Conservation (phyloP, 164 flowering plant genomes). For the Vitis rotundifolia region DNA sequence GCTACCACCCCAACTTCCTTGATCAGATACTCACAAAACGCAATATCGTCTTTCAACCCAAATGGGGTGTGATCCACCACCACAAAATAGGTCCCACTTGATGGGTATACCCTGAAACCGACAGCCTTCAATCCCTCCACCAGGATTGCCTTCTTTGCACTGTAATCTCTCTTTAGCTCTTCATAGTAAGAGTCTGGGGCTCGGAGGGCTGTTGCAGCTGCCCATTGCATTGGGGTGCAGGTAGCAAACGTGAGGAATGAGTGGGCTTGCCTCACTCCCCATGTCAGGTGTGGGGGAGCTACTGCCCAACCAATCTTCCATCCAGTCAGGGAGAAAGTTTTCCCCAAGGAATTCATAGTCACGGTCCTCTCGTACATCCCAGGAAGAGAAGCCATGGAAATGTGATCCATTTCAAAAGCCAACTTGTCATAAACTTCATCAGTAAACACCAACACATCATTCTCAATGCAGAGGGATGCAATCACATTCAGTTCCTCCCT, state of each 20-base stretch:
- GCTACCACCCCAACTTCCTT: constrained; percentile 54
- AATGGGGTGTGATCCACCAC: constrained; percentile 95
- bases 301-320: constrained; percentile 99
- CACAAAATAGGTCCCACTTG: constrained; percentile 95
- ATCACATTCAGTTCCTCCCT: constrained; percentile 71
- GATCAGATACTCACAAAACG: constrained; percentile 90
- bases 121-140: constrained; percentile 82
- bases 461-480: constrained; percentile 82
- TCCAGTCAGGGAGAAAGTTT: constrained; percentile 94
- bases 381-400: constrained; percentile 93
- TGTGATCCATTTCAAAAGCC: constrained; percentile 92
- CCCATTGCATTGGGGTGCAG: constrained; percentile 88
- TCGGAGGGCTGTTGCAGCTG: constrained; percentile 71
- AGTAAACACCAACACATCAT: constrained; percentile 78
- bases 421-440: constrained; percentile 98
- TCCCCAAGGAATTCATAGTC: constrained; percentile 93
- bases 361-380: constrained; percentile 97
- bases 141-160: constrained; percentile 74
- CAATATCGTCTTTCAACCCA: constrained; percentile 76
- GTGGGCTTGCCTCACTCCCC: constrained; percentile 96
- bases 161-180: constrained; percentile 79
- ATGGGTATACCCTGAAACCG: constrained; percentile 82
- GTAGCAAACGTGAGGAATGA: constrained; percentile 90
- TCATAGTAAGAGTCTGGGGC: constrained; percentile 82
- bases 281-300: constrained; percentile 88